Conservation (phyloP, 73 alveolate genomes). For the Breviolum minutum region DNA sequence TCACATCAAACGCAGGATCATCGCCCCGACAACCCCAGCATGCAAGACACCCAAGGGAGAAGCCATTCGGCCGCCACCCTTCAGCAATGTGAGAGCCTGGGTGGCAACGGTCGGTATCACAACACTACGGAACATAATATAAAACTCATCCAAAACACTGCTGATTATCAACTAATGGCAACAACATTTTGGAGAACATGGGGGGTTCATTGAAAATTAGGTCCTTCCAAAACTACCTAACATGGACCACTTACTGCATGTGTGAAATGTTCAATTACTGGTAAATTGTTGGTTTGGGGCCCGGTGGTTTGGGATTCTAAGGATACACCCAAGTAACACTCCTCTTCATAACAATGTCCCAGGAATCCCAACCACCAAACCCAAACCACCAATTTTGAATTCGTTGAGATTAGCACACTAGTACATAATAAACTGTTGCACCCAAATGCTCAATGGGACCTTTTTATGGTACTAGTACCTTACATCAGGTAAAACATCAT, state of each 20-base stretch:
- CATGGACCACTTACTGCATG: too few relatives aligned
- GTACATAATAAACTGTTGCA: neutral
- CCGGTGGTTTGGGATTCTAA: too few relatives aligned
- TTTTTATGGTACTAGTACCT: too few relatives aligned
- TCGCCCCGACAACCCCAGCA: neutral
- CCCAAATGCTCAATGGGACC: neutral
- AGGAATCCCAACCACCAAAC: too few relatives aligned
- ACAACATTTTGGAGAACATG: too few relatives aligned
- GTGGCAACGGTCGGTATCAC: neutral
- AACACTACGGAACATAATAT: neutral
- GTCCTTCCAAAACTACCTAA: too few relatives aligned
- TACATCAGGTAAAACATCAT: too few relatives aligned
- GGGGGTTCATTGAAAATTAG: too few relatives aligned
- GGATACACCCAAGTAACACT: too few relatives aligned
- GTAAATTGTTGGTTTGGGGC: too few relatives aligned
- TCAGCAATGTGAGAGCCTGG: conserved; percentile 65
- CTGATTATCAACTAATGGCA: neutral
- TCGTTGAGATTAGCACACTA: neutral
- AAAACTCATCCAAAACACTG: neutral
- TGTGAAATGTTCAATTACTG: too few relatives aligned
- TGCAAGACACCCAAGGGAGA: conserved; percentile 37
- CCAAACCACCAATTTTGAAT: neutral
- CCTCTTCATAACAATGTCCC: too few relatives aligned
- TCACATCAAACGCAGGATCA: neutral
- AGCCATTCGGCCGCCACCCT: conserved; percentile 60